These are phyloP conservation scores for Pythium dissimile DNA, from an alignment of 352 stramenopile species.

Conservation along the genomic window DNA sequence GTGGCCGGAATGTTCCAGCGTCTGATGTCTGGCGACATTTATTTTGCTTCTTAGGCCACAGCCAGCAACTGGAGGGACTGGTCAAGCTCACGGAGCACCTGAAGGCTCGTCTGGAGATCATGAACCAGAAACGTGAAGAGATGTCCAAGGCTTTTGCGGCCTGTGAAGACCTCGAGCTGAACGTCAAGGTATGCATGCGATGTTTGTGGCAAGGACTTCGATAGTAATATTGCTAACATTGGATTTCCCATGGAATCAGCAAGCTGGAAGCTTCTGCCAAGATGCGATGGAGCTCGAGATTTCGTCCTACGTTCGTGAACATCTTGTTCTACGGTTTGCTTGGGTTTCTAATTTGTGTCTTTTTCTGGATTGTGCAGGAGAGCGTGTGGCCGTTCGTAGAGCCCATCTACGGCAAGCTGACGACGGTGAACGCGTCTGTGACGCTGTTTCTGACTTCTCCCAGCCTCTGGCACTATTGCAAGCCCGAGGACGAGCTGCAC, in stretches of 20 bases:
- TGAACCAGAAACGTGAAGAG: conserved; percentile 80
- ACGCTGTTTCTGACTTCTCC: conserved; percentile 64
- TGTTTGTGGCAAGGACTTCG: no score
- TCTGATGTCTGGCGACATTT: background rate
- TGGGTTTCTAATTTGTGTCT: background rate
- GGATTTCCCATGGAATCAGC: no score
- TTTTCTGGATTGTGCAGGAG: conserved; percentile 36
- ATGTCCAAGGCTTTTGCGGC: conserved; percentile 70
- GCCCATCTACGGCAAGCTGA: conserved; percentile 68
- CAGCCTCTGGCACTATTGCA: conserved; percentile 84
- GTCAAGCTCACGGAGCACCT: conserved; percentile 75
- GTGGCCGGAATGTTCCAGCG: background rate
- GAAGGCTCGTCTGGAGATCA: conserved; percentile 82
- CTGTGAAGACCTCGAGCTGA: conserved; percentile 67
- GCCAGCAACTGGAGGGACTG: conserved; percentile 72
- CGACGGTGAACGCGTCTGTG: conserved; percentile 58
- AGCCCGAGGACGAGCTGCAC: conserved; percentile 71
- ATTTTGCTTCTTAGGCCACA: conserved; percentile 55
- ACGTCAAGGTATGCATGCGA: conserved; percentile 69
- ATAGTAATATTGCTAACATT: no score
- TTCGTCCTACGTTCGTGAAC: conserved; percentile 54
- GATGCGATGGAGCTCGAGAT: conserved; percentile 78
- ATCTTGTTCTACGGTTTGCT: conserved; percentile 7
- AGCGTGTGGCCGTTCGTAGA: conserved; percentile 80
- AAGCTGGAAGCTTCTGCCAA: conserved; percentile 76